These are phyloP conservation scores for Coprinopsis marcescibilis DNA, from an alignment of 768 basidiomycete species.

Conservation along the genomic window DNA sequence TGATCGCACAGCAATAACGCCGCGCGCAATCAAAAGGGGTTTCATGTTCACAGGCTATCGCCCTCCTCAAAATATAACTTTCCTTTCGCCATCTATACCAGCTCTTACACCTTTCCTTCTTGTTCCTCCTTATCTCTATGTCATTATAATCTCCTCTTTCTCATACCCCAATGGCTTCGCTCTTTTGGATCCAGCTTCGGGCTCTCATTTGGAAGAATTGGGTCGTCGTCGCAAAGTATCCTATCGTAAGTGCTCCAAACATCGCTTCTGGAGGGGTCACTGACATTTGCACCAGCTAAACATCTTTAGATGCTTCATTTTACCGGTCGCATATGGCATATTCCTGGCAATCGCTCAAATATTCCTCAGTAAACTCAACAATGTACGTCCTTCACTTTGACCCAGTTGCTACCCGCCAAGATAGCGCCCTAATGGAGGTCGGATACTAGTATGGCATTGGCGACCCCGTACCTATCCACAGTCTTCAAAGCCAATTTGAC, in stretches of 20 bases:
- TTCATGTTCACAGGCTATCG: background rate
- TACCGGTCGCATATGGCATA: conserved; percentile 61
- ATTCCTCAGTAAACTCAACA: conserved; percentile 54
- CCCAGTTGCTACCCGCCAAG: background rate
- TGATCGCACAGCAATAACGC: background rate
- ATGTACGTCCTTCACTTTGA: conserved; percentile 35
- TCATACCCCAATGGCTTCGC: conserved; percentile 22
- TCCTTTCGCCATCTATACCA: background rate
- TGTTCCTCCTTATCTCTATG: background rate
- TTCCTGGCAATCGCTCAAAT: conserved; percentile 62
- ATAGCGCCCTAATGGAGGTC: background rate
- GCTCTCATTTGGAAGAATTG: conserved; percentile 69
- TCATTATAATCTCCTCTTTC: background rate
- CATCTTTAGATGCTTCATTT: conserved; percentile 52
- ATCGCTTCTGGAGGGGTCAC: too few relatives aligned
- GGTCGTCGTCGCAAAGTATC: conserved; percentile 64
- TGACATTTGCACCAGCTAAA: conserved; percentile 35
- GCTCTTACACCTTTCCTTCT: background rate
- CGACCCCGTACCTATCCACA: conserved; percentile 40
- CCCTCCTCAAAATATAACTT: conserved; percentile 1
- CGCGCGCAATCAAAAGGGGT: background rate
- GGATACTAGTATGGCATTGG: conserved; percentile 57
- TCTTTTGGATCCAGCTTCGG: conserved; percentile 58
- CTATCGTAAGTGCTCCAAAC: conserved; percentile 40
- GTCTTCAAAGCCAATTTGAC: conserved; percentile 46